phyloP scores from a whole-genome alignment of 1,284 basidiomycete species.

The Puccinia horiana region DNA sequence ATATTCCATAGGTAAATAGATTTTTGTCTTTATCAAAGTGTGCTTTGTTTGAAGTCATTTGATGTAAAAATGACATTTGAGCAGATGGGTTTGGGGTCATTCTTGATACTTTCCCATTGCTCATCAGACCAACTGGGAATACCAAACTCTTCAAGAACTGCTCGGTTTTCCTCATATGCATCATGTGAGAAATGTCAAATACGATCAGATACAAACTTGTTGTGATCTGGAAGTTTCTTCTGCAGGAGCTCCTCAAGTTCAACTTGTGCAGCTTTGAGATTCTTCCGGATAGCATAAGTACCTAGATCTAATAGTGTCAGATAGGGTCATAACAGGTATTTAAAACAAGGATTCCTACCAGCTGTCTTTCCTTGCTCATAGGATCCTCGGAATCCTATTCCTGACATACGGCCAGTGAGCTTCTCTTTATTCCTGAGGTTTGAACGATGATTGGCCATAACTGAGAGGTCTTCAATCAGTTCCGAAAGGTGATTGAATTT shows the following conservation, averaged over 20 bases:
- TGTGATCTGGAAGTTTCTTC: not conserved
- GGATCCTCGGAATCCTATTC: not conserved
- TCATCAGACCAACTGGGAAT: conserved; percentile 19
- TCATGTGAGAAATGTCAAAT: not conserved
- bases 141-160: not conserved
- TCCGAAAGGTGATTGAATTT: not conserved
- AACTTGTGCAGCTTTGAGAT: not conserved
- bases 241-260: not conserved
- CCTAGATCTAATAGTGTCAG: not conserved
- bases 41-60: not conserved
- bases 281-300: not conserved
- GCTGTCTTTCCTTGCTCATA: conserved; percentile 8
- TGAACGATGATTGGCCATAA: conserved; percentile 1
- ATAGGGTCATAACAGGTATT: not conserved
- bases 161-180: not conserved
- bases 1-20: not conserved
- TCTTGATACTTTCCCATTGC: not conserved
- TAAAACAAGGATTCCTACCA: not conserved
- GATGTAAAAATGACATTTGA: not conserved
- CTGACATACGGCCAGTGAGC: not conserved
- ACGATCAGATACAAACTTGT: not conserved
- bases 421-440: not conserved
- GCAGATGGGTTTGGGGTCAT: not conserved
- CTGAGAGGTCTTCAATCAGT: conserved; percentile 5
- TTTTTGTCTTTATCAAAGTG: conserved; percentile 1